Evolutionary conservation across 768 basidiomycete genomes (phyloP).

Genomic region (Cystofilobasidium bisporidii): DNA sequence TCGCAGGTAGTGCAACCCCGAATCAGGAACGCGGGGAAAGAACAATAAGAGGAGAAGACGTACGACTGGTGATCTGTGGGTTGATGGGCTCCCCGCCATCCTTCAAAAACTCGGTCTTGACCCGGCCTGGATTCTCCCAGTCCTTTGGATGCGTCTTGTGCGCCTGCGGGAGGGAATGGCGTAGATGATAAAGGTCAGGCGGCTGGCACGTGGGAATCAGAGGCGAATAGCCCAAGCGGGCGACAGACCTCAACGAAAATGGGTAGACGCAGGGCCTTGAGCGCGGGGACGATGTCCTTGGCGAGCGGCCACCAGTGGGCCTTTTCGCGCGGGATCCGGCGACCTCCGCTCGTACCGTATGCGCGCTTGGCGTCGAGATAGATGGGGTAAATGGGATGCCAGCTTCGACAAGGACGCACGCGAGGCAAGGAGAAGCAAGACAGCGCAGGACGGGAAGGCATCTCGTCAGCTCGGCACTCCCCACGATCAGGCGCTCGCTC

Average conservation of each 20-base stretch:
- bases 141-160: slow-evolving; percentile 85
- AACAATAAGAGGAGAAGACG: slow-evolving; percentile 24
- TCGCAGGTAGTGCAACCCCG: neutral
- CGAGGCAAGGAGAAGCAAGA: neutral
- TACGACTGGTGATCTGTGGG: slow-evolving; percentile 41
- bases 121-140: slow-evolving; percentile 96
- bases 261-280: slow-evolving; percentile 62
- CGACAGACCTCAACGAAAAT: slow-evolving; percentile 67
- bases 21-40: neutral
- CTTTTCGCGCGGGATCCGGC: slow-evolving; percentile 67
- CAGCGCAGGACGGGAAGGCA: too few species aligned
- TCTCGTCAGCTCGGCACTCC: too few species aligned
- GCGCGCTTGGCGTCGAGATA: slow-evolving; percentile 93
- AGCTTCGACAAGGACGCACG: slow-evolving; percentile 48
- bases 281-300: slow-evolving; percentile 81
- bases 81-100: slow-evolving; percentile 39
- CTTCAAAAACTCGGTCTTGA: slow-evolving; percentile 57
- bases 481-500: too few species aligned
- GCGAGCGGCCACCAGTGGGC: slow-evolving; percentile 91
- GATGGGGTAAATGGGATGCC: slow-evolving; percentile 93
- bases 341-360: slow-evolving; percentile 61
- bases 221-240: neutral
- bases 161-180: slow-evolving; percentile 34
- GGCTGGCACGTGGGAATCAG: neutral
- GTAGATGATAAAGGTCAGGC: neutral